Conservation (phyloP, 768 basidiomycete species). For the Mycena vulgaris region DNA sequence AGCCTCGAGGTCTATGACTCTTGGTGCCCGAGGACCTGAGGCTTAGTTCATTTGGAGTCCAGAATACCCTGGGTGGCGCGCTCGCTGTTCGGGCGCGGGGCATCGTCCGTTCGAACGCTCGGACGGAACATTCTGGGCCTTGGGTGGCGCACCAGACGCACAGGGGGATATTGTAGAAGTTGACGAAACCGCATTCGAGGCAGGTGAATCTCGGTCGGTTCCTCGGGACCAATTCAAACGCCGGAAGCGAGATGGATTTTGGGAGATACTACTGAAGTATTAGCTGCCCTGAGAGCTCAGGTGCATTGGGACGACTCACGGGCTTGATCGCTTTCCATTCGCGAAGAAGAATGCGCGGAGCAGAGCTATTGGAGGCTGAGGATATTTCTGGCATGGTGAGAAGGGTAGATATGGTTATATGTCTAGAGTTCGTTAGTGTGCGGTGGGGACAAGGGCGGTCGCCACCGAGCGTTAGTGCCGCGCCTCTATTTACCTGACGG, state of each 20-base stretch:
- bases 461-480: constrained; percentile 3
- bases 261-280: constrained; percentile 19
- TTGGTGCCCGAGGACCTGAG: neutral
- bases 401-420: neutral
- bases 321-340: constrained; percentile 27
- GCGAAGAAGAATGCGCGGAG: constrained; percentile 18
- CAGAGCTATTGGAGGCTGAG: neutral
- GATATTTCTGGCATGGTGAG: neutral
- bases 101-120: constrained; percentile 23
- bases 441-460: neutral
- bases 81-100: constrained; percentile 27
- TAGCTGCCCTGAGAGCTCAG: neutral
- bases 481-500: constrained; percentile 18
- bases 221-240: constrained; percentile 14
- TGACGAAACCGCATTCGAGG: constrained; percentile 20
- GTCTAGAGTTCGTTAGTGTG: neutral
- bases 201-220: constrained; percentile 27
- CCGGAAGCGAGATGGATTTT: constrained; percentile 31
- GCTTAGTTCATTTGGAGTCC: constrained; percentile 12
- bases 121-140: constrained; percentile 7
- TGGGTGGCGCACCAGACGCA: constrained; percentile 25
- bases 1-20: neutral
- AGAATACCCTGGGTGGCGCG: constrained; percentile 29
- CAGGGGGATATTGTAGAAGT: constrained; percentile 30
- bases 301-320: neutral